Evolutionary conservation across 2,329 filamentous ascomycete genomes (phyloP).

Genomic region (Ceratocystis lukuohia): DNA sequence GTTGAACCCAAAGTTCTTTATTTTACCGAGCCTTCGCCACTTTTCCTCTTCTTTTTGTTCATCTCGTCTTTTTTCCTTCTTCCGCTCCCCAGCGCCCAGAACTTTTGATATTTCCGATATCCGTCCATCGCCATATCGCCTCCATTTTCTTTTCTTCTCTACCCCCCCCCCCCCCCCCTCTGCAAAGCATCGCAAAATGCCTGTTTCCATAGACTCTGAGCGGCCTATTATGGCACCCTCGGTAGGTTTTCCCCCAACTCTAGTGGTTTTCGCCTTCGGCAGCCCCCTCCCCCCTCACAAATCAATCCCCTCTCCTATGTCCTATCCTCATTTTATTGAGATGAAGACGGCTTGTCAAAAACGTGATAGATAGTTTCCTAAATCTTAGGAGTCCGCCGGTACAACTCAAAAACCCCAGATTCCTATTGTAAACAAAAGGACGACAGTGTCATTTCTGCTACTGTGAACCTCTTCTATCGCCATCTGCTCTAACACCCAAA

Average conservation of each 20-base stretch:
- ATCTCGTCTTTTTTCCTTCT: slow-evolving; percentile 4
- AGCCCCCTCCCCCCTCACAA: slow-evolving; percentile 11
- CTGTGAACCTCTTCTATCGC: slow-evolving; percentile 11
- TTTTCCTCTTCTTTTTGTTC: slow-evolving; percentile 12
- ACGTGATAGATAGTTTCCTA: too few relatives aligned
- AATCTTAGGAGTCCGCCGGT: too few relatives aligned
- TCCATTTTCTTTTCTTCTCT: not conserved
- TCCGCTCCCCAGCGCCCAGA: not conserved
- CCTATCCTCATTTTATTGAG: not conserved
- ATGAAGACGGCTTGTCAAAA: not conserved
- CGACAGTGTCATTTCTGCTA: not conserved
- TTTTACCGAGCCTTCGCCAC: slow-evolving; percentile 2
- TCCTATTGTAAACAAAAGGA: too few relatives aligned
- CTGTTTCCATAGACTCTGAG: slow-evolving; percentile 45
- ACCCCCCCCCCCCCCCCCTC: too few relatives aligned
- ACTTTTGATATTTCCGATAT: not conserved
- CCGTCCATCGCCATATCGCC: not conserved
- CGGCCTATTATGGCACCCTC: slow-evolving; percentile 51
- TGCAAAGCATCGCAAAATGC: slow-evolving; percentile 31
- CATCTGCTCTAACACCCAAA: not conserved
- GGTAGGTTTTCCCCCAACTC: slow-evolving; percentile 33
- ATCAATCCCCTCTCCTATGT: not conserved
- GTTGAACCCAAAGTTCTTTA: not conserved
- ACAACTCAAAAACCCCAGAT: too few relatives aligned
- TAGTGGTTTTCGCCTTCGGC: not conserved